phyloP scores from a whole-genome alignment of 2,329 filamentous ascomycete species.

The Exophiala sp. region DNA sequence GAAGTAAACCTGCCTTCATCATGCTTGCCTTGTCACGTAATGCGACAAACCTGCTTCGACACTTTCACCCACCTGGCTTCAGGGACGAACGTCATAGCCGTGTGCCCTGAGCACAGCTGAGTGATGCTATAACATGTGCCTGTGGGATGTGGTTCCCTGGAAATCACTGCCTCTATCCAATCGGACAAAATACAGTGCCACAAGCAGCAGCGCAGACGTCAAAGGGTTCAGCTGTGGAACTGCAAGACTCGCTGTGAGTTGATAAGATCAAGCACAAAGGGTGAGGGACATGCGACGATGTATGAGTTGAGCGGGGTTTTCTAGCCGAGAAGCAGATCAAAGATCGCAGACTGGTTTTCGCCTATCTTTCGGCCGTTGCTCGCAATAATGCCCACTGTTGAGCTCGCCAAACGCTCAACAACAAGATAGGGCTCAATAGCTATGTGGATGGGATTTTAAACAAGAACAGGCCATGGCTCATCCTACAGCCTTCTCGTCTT shows the following conservation, averaged over 20 bases:
- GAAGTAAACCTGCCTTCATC: not conserved
- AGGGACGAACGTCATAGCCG: not conserved
- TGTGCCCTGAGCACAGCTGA: not conserved
- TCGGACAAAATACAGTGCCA: not conserved
- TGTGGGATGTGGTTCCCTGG: not conserved
- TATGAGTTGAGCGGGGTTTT: too few species aligned
- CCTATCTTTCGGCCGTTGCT: too few species aligned
- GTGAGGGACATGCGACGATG: not conserved
- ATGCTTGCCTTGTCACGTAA: not conserved
- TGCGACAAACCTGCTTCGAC: not conserved
- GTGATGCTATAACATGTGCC: not conserved
- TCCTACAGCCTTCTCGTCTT: too few species aligned
- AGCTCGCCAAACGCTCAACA: too few species aligned
- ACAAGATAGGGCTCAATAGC: too few species aligned
- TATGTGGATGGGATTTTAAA: too few species aligned
- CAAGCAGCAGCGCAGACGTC: not conserved
- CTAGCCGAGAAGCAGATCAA: too few species aligned
- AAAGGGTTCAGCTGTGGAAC: not conserved
- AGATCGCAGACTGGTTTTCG: too few species aligned
- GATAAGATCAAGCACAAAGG: not conserved
- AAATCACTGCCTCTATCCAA: not conserved
- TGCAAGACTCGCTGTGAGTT: not conserved
- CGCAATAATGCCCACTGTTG: too few species aligned
- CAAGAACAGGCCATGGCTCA: too few species aligned
- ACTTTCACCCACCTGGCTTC: not conserved